Percentiles rank a stretch among this genome's conserved stretches.
phyloP scores from a whole-genome alignment of 306 rosid genomes.

The Cicer cuneatum region DNA sequence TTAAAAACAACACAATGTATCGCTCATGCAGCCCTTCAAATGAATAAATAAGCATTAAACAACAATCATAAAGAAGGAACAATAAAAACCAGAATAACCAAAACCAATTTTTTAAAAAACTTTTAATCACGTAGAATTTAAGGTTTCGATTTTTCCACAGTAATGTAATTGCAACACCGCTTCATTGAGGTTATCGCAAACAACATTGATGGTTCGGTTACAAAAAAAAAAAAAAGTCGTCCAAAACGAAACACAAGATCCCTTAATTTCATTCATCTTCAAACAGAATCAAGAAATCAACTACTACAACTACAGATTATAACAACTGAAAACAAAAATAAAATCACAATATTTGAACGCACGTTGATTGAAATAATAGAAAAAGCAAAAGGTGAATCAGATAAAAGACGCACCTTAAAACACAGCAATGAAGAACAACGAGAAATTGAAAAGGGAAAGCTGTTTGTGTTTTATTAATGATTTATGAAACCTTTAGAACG shows the following conservation, averaged over 20 bases:
- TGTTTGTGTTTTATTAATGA: background rate
- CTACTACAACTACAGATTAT: background rate
- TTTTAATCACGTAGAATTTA: background rate
- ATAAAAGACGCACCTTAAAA: constrained; percentile 31
- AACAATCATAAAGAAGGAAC: background rate
- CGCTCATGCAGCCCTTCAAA: constrained; percentile 39
- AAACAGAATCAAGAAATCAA: constrained; percentile 20
- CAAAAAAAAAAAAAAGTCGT: background rate
- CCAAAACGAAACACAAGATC: constrained; percentile 28
- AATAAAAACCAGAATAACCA: constrained; percentile 26
- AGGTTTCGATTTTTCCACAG: background rate
- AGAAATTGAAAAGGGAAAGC: constrained; percentile 12
- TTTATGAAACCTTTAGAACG: background rate
- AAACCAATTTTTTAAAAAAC: constrained; percentile 1
- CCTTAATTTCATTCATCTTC: background rate
- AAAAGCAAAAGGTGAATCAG: constrained; percentile 12
- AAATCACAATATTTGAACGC: constrained; percentile 16
- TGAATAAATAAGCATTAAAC: constrained; percentile 28
- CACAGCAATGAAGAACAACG: background rate
- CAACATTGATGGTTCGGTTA: constrained; percentile 10
- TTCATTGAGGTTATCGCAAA: background rate
- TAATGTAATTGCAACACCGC: background rate
- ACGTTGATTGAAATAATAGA: constrained; percentile 39
- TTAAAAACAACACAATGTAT: background rate
- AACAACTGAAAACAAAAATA: constrained; percentile 6